Evolutionary conservation across 345 rosid genomes (phyloP), one percentile per base, ranked within the genome.

Genomic region (Barbarea vulgaris): DNA sequence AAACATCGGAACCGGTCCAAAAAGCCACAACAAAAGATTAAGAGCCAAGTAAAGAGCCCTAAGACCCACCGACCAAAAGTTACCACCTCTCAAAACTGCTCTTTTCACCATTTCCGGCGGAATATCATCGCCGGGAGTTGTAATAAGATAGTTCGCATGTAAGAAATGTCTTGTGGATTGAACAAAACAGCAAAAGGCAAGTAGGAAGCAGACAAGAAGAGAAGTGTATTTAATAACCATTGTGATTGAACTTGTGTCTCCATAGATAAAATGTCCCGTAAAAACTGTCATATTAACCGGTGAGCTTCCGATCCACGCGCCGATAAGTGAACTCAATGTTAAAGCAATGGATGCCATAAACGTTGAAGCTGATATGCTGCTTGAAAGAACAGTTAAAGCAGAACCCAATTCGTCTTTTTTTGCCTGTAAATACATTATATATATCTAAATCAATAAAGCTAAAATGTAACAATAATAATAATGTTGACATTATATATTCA

Each of bases 1-100:
- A 73, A 89, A 84, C 97, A 90, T 89, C 0, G 95, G 98, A 12
- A 89, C 81, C 0, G 97, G 97, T 46, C 98, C 97, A 28, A 90
- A 90, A 60, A 93, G 90, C 97, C 98, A 88, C 10, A 87, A 75
- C 47, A 91, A 67, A 54, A 93, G 52, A 79, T 73, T 30, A 14
- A 88, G 83, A 37, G 96, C 96, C 73, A 91, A 87, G 67, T 89
- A 93, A 24, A 89, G 73, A 21, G 87, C 84, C 81, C 95, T 84
- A 25, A 90, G 87, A 5, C 98, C 96, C 0, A 88, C 46, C 7
- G 85, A 85, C 95, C 90, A 90, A 57, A 83, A 90, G 74, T 90
- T 89, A 28, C 98, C 86, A 3, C 95, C 98, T 64, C 85, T 83
- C 15, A 87, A 64, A 8, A 90, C 78, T 0, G 86, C 78, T 10